Evolutionary conservation across 2,329 filamentous ascomycete genomes (phyloP).

Genomic region (Atkinsonella texensis): DNA sequence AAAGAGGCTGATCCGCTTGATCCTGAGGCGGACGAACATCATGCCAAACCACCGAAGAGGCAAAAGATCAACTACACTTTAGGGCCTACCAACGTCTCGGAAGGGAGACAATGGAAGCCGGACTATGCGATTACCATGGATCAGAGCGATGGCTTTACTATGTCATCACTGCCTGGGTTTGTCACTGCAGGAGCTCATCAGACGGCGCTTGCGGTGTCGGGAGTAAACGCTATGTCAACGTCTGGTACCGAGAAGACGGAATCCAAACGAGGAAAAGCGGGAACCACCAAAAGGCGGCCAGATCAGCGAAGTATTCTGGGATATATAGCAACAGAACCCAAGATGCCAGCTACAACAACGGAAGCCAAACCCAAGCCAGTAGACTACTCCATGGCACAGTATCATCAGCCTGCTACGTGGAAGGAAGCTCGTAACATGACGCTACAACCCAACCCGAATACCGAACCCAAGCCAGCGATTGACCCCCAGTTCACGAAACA

Average conservation of each 20-base stretch:
- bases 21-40: constrained; percentile 9
- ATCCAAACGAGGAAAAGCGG: constrained; percentile 12
- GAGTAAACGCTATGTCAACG: constrained; percentile 9
- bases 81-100: constrained; percentile 7
- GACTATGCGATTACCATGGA: constrained; percentile 52
- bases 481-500: constrained; percentile 24
- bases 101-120: constrained; percentile 26
- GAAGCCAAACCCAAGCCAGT: constrained; percentile 8
- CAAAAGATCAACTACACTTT: constrained; percentile 15
- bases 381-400: constrained; percentile 12
- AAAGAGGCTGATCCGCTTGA: constrained; percentile 15
- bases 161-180: constrained; percentile 46
- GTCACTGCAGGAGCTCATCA: constrained; percentile 48
- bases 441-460: constrained; percentile 1
- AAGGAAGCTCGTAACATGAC: constrained; percentile 10
- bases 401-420: constrained; percentile 15
- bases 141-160: constrained; percentile 43
- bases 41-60: constrained; percentile 16
- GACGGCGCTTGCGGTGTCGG: constrained; percentile 20
- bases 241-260: constrained; percentile 3
- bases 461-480: constrained; percentile 13
- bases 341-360: constrained; percentile 6
- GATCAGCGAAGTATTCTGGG: constrained; percentile 31
- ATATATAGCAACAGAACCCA: constrained; percentile 22
- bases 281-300: constrained; percentile 20